Evolutionary conservation across 352 stramenopile genomes (phyloP).

Genomic region (Globisporangium rhizosaccharum): DNA sequence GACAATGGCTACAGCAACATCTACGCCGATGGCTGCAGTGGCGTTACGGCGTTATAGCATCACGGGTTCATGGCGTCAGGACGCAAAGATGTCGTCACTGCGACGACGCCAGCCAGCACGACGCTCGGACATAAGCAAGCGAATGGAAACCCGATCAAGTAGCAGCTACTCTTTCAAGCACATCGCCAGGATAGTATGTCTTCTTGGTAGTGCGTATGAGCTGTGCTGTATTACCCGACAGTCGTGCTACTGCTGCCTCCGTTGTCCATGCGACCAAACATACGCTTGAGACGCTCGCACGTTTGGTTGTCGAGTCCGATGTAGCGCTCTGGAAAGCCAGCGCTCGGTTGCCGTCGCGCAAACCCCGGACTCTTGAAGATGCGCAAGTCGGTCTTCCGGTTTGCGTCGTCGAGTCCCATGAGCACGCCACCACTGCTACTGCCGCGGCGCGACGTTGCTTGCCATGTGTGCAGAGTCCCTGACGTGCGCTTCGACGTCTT

Average conservation of each 20-base stretch:
- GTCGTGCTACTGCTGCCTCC: background rate
- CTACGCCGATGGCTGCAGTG: too few relatives aligned
- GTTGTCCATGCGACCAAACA: conserved; percentile 61
- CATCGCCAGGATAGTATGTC: too few relatives aligned
- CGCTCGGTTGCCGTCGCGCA: conserved; percentile 37
- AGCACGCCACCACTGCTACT: background rate
- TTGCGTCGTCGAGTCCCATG: background rate
- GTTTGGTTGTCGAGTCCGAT: conserved; percentile 76
- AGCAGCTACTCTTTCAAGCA: too few relatives aligned
- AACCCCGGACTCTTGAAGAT: conserved; percentile 77
- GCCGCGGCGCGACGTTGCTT: background rate
- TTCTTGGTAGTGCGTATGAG: too few relatives aligned
- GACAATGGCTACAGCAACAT: too few relatives aligned
- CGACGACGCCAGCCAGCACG: too few relatives aligned
- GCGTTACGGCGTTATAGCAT: too few relatives aligned
- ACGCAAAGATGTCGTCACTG: too few relatives aligned
- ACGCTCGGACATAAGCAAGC: too few relatives aligned
- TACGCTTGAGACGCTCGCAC: conserved; percentile 68
- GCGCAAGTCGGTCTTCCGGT: conserved; percentile 51
- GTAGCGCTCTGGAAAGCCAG: conserved; percentile 62
- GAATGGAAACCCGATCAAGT: too few relatives aligned
- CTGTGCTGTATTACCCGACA: too few relatives aligned
- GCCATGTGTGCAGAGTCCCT: conserved; percentile 1
- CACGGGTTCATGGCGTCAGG: too few relatives aligned
- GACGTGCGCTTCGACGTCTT: background rate